A percentile compares a stretch with the other conserved stretches of the same genome.
phyloP scores from a whole-genome alignment of 2,329 filamentous ascomycete species.

The Colletotrichum sp. region DNA sequence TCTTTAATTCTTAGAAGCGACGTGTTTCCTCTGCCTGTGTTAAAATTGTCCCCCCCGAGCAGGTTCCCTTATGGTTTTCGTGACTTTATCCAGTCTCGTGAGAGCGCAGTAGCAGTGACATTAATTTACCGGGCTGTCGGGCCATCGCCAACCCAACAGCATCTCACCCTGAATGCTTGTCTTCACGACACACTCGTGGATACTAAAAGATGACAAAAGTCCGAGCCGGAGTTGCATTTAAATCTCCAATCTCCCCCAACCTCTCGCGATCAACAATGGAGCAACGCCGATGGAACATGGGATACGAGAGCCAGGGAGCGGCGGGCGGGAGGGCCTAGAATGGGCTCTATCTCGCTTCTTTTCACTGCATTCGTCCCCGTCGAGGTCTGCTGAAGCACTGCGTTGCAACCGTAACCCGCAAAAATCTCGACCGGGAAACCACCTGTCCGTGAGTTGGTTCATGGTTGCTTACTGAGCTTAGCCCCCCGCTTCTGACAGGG shows the following conservation, averaged over 20 bases:
- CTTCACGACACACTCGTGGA: not conserved
- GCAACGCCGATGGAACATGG: not conserved
- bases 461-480: not conserved
- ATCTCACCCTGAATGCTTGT: not conserved
- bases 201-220: not conserved
- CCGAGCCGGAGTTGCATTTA: not conserved
- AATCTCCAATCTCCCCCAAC: not conserved
- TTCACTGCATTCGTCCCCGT: not conserved
- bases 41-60: too few relatives aligned
- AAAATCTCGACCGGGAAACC: not conserved
- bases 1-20: too few relatives aligned
- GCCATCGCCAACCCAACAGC: not conserved
- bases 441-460: not conserved
- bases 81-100: not conserved
- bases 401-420: not conserved
- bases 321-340: not conserved
- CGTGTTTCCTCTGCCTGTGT: too few relatives aligned
- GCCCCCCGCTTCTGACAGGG: not conserved
- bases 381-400: not conserved
- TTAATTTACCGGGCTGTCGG: not conserved
- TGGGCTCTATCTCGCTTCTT: not conserved
- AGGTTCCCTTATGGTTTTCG: fast-evolving
- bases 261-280: not conserved
- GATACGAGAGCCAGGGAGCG: not conserved
- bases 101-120: not conserved